Conservation (phyloP, 2,329 filamentous ascomycete genomes). For the Arachnomyces sp. region DNA sequence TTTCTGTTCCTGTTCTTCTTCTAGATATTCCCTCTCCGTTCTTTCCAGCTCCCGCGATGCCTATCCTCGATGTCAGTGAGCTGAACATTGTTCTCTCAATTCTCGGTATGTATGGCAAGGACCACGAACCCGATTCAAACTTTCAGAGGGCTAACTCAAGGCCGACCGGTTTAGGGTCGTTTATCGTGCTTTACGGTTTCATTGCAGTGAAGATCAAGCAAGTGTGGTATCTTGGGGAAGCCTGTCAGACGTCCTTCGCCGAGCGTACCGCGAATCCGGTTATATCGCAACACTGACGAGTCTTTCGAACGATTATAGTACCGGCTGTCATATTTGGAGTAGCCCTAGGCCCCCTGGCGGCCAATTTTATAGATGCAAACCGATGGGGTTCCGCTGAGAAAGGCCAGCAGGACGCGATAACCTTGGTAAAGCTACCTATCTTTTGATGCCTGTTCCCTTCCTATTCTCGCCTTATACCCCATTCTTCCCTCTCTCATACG, state of each 20-base stretch:
- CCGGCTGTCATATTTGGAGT: slow-evolving; percentile 50
- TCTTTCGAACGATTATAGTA: slow-evolving; percentile 33
- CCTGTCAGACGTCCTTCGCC: slow-evolving; percentile 15
- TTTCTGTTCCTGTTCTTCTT: no score
- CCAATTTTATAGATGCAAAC: slow-evolving; percentile 45
- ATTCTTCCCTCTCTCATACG: no score
- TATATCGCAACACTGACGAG: no score
- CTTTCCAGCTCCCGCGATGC: no score
- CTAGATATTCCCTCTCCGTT: no score
- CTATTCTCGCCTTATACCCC: no score
- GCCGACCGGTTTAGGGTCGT: slow-evolving; percentile 27
- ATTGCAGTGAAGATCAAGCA: slow-evolving; percentile 32
- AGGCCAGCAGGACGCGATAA: slow-evolving; percentile 32
- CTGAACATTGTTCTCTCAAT: slow-evolving; percentile 29
- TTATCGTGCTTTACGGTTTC: slow-evolving; percentile 26
- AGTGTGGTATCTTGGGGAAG: slow-evolving; percentile 34
- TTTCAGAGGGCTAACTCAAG: neutral
- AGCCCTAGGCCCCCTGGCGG: slow-evolving; percentile 47
- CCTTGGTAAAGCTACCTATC: slow-evolving; percentile 26
- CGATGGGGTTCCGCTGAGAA: slow-evolving; percentile 29
- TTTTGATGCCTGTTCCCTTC: no score
- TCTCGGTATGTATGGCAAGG: slow-evolving; percentile 16
- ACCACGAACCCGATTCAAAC: neutral
- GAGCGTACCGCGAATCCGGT: neutral
- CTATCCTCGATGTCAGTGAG: slow-evolving; percentile 27